Base-by-base conservation (phyloP, 768 basidiomycete genomes). In the Naematelia encephala region DNA sequence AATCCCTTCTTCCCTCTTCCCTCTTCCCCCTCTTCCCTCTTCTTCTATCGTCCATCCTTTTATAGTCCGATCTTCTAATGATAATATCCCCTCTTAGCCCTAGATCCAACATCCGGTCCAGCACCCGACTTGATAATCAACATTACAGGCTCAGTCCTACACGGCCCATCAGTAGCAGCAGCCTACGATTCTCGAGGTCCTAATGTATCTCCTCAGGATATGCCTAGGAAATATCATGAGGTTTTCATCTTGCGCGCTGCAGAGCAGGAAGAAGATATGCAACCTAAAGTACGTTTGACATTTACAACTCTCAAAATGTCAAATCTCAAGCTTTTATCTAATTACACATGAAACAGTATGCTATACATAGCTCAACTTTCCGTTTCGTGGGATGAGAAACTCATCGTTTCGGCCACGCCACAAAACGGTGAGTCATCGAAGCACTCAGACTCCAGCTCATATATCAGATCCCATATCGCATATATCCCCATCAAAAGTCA, bases 281-380 rank as follows among this genome's bases (percentile, higher is more conserved):
- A 73, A 50, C 72, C 72, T 1, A 73, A 68, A 50, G 72, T 73
- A 54, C 46, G 67, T 61, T n/a, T n/a, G n/a, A n/a, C n/a, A n/a
- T n/a, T n/a, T n/a, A n/a, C n/a, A n/a, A n/a, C n/a, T n/a, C n/a
- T n/a, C n/a, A n/a, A n/a, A n/a, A n/a, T n/a, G n/a, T n/a, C n/a
- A n/a, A n/a, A n/a, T n/a, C n/a, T n/a, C n/a, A n/a, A n/a, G n/a
- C n/a, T n/a, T n/a, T n/a, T n/a, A n/a, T n/a, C n/a, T n/a, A 21
- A 53, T 59, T 47, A 55, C 42, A 8, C 14, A n/a, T 14, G 34
- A 39, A n/a, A 44, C 45, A 72, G 70, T 72, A 72, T 48, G 66
- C 66, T 21, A 72, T 72, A 34, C 66, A 66, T 42, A 69, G 68
- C 60, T 66, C 68, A 1, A 69, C 64, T 47, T 72, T 72, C 62